These are phyloP conservation scores for Colletotrichum sp. DNA, from an alignment of 2,329 filamentous ascomycete genomes.

Conservation along the genomic window DNA sequence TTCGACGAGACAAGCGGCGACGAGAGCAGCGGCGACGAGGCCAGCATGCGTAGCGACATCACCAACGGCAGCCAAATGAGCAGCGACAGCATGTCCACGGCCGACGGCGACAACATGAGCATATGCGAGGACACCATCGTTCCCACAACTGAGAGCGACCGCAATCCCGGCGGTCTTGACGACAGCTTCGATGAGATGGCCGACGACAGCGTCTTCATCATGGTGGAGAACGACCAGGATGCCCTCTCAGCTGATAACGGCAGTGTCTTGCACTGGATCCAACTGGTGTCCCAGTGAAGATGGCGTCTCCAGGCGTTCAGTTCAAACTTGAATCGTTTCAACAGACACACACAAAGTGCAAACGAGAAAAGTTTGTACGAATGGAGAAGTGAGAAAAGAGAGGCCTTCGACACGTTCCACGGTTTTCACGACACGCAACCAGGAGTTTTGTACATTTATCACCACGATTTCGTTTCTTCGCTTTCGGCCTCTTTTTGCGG, in stretches of 20 bases:
- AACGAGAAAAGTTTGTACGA: background rate
- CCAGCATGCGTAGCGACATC: background rate
- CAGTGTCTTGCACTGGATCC: background rate
- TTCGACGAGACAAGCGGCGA: background rate
- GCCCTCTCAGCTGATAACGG: constrained; percentile 5
- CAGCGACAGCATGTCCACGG: background rate
- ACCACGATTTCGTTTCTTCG: background rate
- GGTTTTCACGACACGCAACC: background rate
- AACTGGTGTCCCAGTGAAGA: background rate
- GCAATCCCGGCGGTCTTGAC: background rate
- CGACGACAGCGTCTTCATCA: background rate
- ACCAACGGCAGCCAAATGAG: background rate
- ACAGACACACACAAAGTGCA: background rate
- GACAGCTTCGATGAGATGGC: background rate
- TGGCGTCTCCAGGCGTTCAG: background rate
- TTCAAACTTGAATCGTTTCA: background rate
- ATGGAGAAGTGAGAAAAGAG: background rate
- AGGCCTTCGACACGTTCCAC: background rate
- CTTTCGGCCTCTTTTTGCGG: background rate
- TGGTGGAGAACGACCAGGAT: background rate
- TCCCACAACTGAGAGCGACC: background rate
- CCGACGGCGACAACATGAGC: background rate
- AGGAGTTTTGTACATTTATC: constrained; percentile 10
- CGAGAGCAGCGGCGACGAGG: background rate
- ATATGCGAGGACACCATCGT: background rate